These are phyloP conservation scores for Cyberlindnera mrakii DNA, from an alignment of 805 yeast genomes.

Conservation along the genomic window DNA sequence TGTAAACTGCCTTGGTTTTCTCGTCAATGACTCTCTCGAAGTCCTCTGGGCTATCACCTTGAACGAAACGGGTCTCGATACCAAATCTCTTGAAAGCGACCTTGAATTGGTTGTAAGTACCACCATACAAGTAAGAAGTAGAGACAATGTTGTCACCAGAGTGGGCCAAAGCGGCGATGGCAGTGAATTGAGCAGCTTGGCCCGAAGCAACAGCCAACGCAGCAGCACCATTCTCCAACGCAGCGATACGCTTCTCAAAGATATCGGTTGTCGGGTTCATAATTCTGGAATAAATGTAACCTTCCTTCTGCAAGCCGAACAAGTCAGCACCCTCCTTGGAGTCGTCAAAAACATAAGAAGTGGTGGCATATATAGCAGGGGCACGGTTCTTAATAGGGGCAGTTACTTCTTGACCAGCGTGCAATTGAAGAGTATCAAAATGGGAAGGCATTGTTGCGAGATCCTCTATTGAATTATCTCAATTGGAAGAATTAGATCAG, in stretches of 20 bases:
- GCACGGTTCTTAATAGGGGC: conserved; percentile 63
- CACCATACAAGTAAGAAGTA: conserved; percentile 86
- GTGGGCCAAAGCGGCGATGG: conserved; percentile 78
- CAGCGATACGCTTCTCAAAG: conserved; percentile 87
- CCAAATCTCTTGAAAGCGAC: conserved; percentile 88
- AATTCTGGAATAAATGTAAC: conserved; percentile 83
- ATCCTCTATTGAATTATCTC: not conserved
- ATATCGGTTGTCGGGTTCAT: conserved; percentile 92
- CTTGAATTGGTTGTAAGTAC: conserved; percentile 93
- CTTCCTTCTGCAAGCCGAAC: conserved; percentile 78
- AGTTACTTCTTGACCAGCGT: conserved; percentile 84
- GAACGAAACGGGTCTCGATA: conserved; percentile 76
- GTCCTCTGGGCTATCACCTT: conserved; percentile 70
- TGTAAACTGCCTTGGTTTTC: conserved; percentile 82
- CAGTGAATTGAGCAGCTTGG: conserved; percentile 89
- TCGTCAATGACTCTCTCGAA: conserved; percentile 72
- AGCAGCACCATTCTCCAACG: conserved; percentile 86
- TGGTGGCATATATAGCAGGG: conserved; percentile 87
- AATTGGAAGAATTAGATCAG: too few species aligned
- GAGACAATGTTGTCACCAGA: conserved; percentile 87
- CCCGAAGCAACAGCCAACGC: conserved; percentile 93
- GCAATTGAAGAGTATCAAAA: conserved; percentile 88
- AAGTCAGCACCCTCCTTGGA: conserved; percentile 90
- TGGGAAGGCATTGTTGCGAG: conserved; percentile 38
- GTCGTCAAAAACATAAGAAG: conserved; percentile 82